These are phyloP conservation scores for Ophiosphaerella korrae DNA, from an alignment of 2,329 filamentous ascomycete genomes.

Conservation along the genomic window DNA sequence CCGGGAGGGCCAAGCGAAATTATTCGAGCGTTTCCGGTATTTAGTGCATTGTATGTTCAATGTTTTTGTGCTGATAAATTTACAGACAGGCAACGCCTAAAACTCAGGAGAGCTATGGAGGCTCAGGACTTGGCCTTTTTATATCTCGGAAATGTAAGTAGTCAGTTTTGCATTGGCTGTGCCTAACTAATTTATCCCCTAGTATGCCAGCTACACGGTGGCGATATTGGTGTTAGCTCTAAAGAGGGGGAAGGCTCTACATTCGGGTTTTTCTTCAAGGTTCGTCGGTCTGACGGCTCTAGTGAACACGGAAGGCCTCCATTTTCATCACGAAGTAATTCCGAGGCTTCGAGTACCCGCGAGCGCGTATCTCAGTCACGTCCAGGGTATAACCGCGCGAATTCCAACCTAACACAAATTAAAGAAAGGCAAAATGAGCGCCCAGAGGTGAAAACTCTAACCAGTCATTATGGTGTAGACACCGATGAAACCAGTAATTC, in stretches of 20 bases:
- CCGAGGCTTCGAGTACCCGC: slow-evolving; percentile 19
- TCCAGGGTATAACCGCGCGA: slow-evolving; percentile 33
- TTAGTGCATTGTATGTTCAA: not conserved
- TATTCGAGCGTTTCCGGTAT: slow-evolving; percentile 52
- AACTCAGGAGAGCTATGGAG: slow-evolving; percentile 50
- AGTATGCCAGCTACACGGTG: slow-evolving; percentile 46
- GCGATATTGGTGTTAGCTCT: slow-evolving; percentile 45
- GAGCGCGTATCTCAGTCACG: slow-evolving; percentile 19
- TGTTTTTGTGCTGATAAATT: slow-evolving; percentile 1
- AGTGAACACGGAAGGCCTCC: slow-evolving; percentile 31
- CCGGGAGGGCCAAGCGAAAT: slow-evolving; percentile 45
- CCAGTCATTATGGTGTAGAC: slow-evolving; percentile 16
- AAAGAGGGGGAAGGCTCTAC: slow-evolving; percentile 44
- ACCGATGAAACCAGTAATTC: slow-evolving; percentile 22
- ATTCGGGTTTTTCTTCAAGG: slow-evolving; percentile 47
- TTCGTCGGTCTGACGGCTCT: slow-evolving; percentile 29
- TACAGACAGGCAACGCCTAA: slow-evolving; percentile 46
- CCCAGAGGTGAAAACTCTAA: slow-evolving; percentile 6
- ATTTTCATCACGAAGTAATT: slow-evolving; percentile 29
- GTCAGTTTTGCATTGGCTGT: not conserved
- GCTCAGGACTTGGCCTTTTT: slow-evolving; percentile 46
- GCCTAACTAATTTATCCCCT: not conserved
- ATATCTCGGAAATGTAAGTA: slow-evolving; percentile 45
- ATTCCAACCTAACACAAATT: slow-evolving; percentile 34
- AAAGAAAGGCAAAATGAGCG: slow-evolving; percentile 28